Conservation (phyloP, 768 basidiomycete genomes). For the Phylloporus sp. region DNA sequence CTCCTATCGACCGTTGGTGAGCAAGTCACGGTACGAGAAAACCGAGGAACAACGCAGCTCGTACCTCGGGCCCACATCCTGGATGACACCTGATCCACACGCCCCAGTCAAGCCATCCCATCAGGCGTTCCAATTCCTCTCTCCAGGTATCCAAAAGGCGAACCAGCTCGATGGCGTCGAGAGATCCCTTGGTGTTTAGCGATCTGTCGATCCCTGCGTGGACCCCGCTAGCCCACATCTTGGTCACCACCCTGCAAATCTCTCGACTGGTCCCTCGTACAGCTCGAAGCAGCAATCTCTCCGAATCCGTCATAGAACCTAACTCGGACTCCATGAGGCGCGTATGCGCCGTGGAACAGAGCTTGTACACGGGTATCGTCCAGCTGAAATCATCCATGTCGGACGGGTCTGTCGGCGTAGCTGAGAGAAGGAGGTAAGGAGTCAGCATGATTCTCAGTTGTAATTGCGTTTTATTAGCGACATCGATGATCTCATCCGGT, state of each 20-base stretch:
- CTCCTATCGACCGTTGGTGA: constrained; percentile 11
- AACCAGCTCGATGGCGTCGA: neutral
- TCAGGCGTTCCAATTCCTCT: constrained; percentile 31
- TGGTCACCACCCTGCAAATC: constrained; percentile 42
- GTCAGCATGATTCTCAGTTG: constrained; percentile 28
- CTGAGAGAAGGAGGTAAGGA: constrained; percentile 25
- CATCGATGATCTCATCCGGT: constrained; percentile 2
- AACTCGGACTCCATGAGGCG: neutral
- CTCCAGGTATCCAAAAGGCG: constrained; percentile 31
- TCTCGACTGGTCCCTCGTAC: constrained; percentile 36
- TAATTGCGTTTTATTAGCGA: constrained; percentile 9
- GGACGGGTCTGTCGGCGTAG: constrained; percentile 1
- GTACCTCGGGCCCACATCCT: constrained; percentile 41
- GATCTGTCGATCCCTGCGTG: constrained; percentile 13
- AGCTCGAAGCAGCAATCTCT: constrained; percentile 23
- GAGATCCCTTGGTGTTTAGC: constrained; percentile 1
- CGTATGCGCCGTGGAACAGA: constrained; percentile 29
- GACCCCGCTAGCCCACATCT: constrained; percentile 43
- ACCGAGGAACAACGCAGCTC: constrained; percentile 10
- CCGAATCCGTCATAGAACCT: constrained; percentile 24
- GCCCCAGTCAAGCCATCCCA: constrained; percentile 51
- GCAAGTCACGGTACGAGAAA: too few species aligned
- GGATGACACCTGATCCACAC: constrained; percentile 47
- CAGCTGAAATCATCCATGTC: constrained; percentile 13
- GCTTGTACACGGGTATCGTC: constrained; percentile 28